Base-by-base conservation (phyloP, 257 asterid genomes). In the Solanum medicagineum region DNA sequence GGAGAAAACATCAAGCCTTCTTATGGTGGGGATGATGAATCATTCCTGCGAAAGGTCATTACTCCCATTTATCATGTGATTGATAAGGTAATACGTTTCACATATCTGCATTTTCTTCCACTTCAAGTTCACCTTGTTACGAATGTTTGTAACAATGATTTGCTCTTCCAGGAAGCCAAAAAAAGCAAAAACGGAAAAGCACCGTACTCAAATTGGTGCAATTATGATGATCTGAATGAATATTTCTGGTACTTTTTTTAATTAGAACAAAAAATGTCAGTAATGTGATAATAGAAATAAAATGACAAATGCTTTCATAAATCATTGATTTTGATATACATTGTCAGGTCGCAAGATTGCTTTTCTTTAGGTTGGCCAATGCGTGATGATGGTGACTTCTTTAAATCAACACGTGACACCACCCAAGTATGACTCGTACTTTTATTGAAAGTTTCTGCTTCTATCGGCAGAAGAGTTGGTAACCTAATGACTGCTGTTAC, bases 1-100 rank as follows among this genome's bases (percentile, higher is more conserved):
- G 99, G 99, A 81, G 99, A 95, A 90, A 97, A 97, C 86, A 95
- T 97, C 89, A 97, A 94, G 89, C 98, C 99, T 85, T 97, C 99
- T 87, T 95, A 95, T 85, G 98, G 99, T 83, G 99, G 99, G 87
- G 97, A 94, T 85, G 97, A 93, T 57, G 99, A 94, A 89, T 90
- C 97, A 84, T 97, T 97, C 89, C 88, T 97, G 88, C 88, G 96
- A 83, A 95, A 93, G 88, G 98, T 97, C 84, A 88, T 97, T 86
- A 93, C 95, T 15, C 99, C 99, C 83, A 93, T 97, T 79, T 95
- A 97, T 88, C 92, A 92, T 82, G 98, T 97, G 89, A 94, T 97
- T 87, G 97, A 93, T 65, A 94, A 88, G 98, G 99, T 96, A 92
- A 83, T 71, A 56, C 60, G 60, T 87, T 59, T 40, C 80, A 57